Evolutionary conservation across 164 flowering plant genomes (phyloP).

Genomic region (Sedum album): DNA sequence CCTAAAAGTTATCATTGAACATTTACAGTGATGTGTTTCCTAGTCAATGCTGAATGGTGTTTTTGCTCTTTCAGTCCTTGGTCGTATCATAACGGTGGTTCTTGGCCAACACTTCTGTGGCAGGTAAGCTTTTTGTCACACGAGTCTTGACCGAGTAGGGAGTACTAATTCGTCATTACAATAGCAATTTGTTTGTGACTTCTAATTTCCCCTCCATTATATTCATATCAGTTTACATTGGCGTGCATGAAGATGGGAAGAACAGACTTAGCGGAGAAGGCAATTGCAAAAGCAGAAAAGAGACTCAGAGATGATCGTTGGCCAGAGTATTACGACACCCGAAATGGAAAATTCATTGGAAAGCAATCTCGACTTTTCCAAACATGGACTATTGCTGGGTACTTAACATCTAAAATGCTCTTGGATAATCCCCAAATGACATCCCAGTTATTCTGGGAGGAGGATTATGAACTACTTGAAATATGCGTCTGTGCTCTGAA

Average conservation of each 20-base stretch:
- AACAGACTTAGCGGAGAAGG: constrained; percentile 36
- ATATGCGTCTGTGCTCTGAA: constrained; percentile 65
- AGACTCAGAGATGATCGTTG: constrained; percentile 34
- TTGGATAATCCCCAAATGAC: constrained; percentile 51
- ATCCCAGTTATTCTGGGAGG: constrained; percentile 39
- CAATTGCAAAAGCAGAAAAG: constrained; percentile 45
- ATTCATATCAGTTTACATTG: constrained; percentile 35
- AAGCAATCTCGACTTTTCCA: constrained; percentile 60
- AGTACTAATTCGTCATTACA: not conserved
- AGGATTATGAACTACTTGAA: constrained; percentile 82
- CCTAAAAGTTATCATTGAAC: not conserved
- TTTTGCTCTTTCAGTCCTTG: constrained; percentile 56
- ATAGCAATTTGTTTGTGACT: not conserved
- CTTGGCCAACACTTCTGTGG: constrained; percentile 94
- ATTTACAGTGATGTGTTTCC: not conserved
- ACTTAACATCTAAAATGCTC: constrained; percentile 66
- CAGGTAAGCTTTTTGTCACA: constrained; percentile 55
- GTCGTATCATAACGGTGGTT: constrained; percentile 96
- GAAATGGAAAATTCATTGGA: constrained; percentile 41
- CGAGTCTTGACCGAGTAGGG: too few species aligned
- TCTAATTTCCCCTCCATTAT: too few species aligned
- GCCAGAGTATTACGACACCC: constrained; percentile 57
- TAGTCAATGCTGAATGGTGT: not conserved
- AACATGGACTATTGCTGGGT: constrained; percentile 90
- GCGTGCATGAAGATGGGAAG: constrained; percentile 55